These are phyloP conservation scores for Salix dunnii DNA, from an alignment of 345 rosid genomes.

Conservation along the genomic window DNA sequence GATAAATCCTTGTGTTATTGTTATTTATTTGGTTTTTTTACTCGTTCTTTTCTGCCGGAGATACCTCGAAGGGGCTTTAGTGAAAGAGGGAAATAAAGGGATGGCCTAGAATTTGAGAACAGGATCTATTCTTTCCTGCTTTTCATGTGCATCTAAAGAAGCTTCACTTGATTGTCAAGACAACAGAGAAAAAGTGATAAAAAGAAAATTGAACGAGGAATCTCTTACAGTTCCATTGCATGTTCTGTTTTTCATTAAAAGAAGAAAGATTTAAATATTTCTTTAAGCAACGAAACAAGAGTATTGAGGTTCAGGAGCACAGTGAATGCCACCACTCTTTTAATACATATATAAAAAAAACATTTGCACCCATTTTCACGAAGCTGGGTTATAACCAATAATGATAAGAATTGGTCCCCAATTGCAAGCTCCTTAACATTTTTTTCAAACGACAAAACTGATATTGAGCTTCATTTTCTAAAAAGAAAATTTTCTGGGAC, in stretches of 20 bases:
- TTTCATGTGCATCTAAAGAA: constrained; percentile 26
- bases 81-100: constrained; percentile 21
- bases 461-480: neutral
- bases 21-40: neutral
- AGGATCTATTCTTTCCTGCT: constrained; percentile 18
- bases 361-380: neutral
- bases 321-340: neutral
- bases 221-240: neutral
- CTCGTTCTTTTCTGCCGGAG: constrained; percentile 5
- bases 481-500: neutral
- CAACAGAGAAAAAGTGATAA: neutral
- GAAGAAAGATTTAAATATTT: too few species aligned
- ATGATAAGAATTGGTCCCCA: neutral
- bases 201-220: neutral
- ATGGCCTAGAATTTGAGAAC: constrained; percentile 23
- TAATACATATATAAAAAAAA: neutral
- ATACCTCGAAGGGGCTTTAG: constrained; percentile 23
- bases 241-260: too few species aligned
- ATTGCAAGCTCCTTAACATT: neutral
- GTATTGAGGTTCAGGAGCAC: neutral
- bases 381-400: too few species aligned
- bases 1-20: neutral
- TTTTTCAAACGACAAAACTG: neutral
- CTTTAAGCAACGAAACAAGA: neutral
- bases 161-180: constrained; percentile 15